A percentile compares a stretch with the other conserved stretches of the same genome.
phyloP scores from a whole-genome alignment of 495 filamentous ascomycete genomes.

The Pyronema omphalodes region DNA sequence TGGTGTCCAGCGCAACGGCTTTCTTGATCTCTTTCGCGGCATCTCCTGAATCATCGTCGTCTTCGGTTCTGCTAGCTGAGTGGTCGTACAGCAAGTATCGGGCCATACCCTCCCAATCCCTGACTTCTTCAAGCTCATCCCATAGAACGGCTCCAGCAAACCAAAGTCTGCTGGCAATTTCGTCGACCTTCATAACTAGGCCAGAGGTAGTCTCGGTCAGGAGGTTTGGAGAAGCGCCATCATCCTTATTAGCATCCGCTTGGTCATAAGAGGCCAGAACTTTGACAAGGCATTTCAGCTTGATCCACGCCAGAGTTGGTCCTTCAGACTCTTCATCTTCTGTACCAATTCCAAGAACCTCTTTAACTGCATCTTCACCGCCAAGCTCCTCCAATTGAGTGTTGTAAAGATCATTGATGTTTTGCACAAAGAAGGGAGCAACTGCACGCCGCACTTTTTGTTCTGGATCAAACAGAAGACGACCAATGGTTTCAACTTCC shows the following conservation, averaged over 20 bases:
- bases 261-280: slow-evolving; percentile 62
- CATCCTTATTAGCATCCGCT: slow-evolving; percentile 27
- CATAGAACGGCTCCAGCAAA: slow-evolving; percentile 72
- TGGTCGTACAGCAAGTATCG: slow-evolving; percentile 88
- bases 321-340: slow-evolving; percentile 54
- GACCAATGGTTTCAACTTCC: slow-evolving; percentile 72
- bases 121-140: slow-evolving; percentile 57
- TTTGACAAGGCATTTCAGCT: slow-evolving; percentile 74
- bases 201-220: slow-evolving; percentile 14
- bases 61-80: slow-evolving; percentile 33
- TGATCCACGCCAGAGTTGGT: slow-evolving; percentile 68
- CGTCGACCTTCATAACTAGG: slow-evolving; percentile 33
- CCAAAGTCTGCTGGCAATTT: slow-evolving; percentile 59
- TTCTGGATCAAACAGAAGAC: slow-evolving; percentile 74
- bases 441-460: slow-evolving; percentile 67
- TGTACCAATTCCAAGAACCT: slow-evolving; percentile 38
- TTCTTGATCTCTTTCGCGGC: slow-evolving; percentile 39
- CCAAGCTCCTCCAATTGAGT: slow-evolving; percentile 66
- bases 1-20: slow-evolving; percentile 51
- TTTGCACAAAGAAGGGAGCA: slow-evolving; percentile 72
- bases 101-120: slow-evolving; percentile 72
- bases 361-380: slow-evolving; percentile 57
- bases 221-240: slow-evolving; percentile 25
- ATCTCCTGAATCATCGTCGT: slow-evolving; percentile 33
- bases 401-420: slow-evolving; percentile 64